Conservation (phyloP, 2,329 filamentous ascomycete species). For the Trichoderma hamatum region DNA sequence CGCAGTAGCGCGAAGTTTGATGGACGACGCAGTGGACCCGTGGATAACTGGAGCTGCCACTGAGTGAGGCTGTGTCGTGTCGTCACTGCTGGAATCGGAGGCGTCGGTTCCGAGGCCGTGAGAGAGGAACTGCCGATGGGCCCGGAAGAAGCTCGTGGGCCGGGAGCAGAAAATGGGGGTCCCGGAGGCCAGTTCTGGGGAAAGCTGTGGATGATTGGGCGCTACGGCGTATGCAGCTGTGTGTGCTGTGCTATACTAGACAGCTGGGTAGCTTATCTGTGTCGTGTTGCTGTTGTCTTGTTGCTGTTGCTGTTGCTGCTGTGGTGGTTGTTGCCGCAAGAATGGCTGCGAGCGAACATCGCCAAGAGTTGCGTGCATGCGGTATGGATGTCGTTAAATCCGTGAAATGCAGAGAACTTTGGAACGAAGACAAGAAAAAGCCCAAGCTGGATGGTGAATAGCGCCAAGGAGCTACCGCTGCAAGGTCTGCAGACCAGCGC, state of each 20-base stretch:
- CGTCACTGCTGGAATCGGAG: constrained; percentile 15
- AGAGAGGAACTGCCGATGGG: constrained; percentile 1
- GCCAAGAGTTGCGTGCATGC: too few species aligned
- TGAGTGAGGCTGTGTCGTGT: constrained; percentile 12
- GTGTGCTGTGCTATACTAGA: background rate
- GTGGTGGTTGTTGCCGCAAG: too few species aligned
- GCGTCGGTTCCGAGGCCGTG: constrained; percentile 14
- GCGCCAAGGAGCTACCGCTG: constrained; percentile 22
- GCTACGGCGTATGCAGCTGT: background rate
- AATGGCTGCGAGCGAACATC: too few species aligned
- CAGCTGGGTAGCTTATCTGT: too few species aligned
- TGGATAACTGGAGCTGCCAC: too few species aligned
- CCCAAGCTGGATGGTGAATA: background rate
- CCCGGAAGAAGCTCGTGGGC: constrained; percentile 18
- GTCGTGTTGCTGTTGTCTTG: background rate
- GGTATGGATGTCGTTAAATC: background rate
- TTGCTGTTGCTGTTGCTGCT: background rate
- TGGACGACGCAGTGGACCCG: background rate
- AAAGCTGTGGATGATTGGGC: background rate
- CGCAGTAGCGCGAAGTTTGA: background rate
- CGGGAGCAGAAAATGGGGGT: constrained; percentile 1
- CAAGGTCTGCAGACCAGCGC: constrained; percentile 10
- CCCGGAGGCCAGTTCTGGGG: background rate
- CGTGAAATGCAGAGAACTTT: background rate
- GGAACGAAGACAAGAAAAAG: background rate